A percentile compares a stretch with the other conserved stretches of the same genome.
These are phyloP conservation scores for Drechslerella stenobrocha DNA, from an alignment of 2,329 filamentous ascomycete species.

Conservation along the genomic window DNA sequence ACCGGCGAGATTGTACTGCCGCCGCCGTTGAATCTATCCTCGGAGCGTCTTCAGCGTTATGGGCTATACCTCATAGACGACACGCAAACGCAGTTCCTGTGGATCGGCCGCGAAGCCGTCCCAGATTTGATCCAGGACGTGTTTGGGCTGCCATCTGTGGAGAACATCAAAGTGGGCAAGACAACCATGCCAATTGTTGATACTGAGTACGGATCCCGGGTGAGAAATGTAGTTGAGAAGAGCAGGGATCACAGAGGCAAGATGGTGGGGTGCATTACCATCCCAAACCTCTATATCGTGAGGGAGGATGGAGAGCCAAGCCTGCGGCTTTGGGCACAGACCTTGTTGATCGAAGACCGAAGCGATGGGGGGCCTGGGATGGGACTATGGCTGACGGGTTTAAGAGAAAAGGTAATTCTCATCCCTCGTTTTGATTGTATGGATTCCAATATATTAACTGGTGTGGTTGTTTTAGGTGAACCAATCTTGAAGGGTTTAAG, in stretches of 20 bases:
- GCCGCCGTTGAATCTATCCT: constrained; percentile 80
- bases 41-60: constrained; percentile 81
- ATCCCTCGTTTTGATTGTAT: neutral
- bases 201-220: constrained; percentile 93
- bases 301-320: constrained; percentile 95
- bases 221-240: constrained; percentile 88
- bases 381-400: constrained; percentile 85
- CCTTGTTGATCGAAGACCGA: constrained; percentile 88
- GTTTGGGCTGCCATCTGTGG: constrained; percentile 82
- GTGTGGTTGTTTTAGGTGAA: constrained; percentile 22
- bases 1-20: constrained; percentile 89
- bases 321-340: constrained; percentile 94
- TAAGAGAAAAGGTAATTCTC: constrained; percentile 88
- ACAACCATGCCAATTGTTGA: constrained; percentile 81
- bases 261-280: constrained; percentile 87
- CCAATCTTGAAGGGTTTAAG: constrained; percentile 21
- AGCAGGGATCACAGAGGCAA: constrained; percentile 82
- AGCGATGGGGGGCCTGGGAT: constrained; percentile 92
- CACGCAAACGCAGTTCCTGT: constrained; percentile 95
- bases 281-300: constrained; percentile 89
- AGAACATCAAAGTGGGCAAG: constrained; percentile 88
- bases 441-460: constrained; percentile 15
- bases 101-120: constrained; percentile 90
- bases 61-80: constrained; percentile 96
- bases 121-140: constrained; percentile 86